These are phyloP conservation scores for Pyrus betulifolia DNA, from an alignment of 306 rosid genomes.

Conservation along the genomic window DNA sequence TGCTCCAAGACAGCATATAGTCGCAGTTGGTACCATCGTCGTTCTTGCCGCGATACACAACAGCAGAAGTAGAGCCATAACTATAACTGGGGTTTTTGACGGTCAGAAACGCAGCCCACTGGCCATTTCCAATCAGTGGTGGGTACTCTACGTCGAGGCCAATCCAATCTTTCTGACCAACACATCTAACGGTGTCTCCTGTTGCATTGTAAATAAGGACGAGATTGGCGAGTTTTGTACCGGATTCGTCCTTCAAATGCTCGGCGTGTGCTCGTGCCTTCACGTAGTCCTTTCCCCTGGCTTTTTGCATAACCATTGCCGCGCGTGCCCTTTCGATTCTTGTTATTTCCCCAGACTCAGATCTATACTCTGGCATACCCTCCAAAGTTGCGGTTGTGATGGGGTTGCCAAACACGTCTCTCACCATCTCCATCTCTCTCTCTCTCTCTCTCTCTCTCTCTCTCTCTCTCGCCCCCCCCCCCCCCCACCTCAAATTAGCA, in stretches of 20 bases:
- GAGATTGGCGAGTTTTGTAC: neutral
- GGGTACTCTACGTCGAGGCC: neutral
- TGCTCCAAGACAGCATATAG: neutral
- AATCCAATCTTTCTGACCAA: neutral
- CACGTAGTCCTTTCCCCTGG: neutral
- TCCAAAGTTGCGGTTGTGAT: neutral
- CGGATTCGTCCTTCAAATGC: neutral
- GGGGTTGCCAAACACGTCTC: neutral
- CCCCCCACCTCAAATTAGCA: too few relatives aligned
- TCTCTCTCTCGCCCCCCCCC: too few relatives aligned
- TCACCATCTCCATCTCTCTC: neutral
- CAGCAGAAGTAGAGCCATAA: neutral
- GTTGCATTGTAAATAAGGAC: constrained; percentile 3
- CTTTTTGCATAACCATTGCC: neutral
- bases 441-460: neutral
- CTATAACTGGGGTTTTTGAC: neutral
- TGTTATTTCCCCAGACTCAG: neutral
- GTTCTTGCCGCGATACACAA: neutral
- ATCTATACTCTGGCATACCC: neutral
- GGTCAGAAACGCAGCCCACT: constrained; percentile 10
- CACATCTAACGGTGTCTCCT: neutral
- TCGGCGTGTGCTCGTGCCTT: neutral
- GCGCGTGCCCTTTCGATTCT: neutral
- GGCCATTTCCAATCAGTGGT: neutral
- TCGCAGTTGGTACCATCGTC: neutral